phyloP scores from a whole-genome alignment of 441 rosid species.

The Rhodomyrtus psidioides region DNA sequence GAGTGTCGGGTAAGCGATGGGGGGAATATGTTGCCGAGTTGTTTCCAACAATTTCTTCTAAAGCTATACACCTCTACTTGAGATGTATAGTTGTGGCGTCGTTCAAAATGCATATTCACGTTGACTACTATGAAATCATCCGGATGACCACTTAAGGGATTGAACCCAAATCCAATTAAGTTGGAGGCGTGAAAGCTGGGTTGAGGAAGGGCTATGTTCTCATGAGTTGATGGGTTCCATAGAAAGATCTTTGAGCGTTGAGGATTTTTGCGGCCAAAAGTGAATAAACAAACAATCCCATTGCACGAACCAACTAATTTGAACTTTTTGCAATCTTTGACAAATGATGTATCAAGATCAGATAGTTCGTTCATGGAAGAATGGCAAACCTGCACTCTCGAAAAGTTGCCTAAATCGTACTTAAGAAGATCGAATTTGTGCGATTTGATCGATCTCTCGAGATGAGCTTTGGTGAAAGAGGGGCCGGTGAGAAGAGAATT shows the following conservation, averaged over 20 bases:
- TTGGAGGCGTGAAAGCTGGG: background rate
- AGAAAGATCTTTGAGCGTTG: background rate
- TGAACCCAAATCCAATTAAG: background rate
- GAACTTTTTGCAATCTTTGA: background rate
- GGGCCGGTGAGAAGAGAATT: background rate
- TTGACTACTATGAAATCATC: background rate
- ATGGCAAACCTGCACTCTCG: background rate
- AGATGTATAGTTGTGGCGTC: background rate
- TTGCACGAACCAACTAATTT: background rate
- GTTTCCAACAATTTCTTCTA: background rate
- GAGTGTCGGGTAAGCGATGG: background rate
- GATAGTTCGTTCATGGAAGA: background rate
- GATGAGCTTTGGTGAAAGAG: background rate
- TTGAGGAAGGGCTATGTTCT: background rate
- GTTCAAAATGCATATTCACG: background rate
- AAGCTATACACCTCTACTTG: background rate
- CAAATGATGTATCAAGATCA: background rate
- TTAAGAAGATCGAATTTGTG: background rate
- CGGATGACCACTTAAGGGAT: background rate
- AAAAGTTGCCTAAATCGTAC: background rate
- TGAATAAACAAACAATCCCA: background rate
- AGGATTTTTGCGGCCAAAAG: background rate
- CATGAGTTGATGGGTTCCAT: background rate
- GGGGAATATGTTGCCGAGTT: background rate
- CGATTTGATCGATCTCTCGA: background rate